Evolutionary conservation across 257 asterid genomes (phyloP), one percentile per base, ranked within the genome.

Genomic region (Petunia axillaris): DNA sequence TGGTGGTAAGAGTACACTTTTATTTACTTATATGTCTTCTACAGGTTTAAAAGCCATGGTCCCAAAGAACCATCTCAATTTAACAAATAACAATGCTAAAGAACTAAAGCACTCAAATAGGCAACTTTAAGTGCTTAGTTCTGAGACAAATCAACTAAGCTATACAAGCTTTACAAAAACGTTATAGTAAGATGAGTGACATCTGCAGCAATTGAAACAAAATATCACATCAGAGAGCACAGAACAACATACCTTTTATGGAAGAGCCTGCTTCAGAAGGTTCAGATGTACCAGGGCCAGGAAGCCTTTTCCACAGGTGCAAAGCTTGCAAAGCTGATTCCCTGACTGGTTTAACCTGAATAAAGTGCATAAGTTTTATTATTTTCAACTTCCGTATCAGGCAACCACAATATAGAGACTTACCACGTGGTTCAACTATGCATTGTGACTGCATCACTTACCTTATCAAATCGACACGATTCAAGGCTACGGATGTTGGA

Each of bases 391-490:
- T 59, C 74, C 50, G 67, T 84, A 36, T 50, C 43, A 73, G 78
- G 36, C 78, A 50, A 85, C 82, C 75, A 75, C 10, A 9, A 73
- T 46, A 65, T 48, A 55, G 85, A 85, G 78, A 79, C 71, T 70
- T 76, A 39, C 7, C 67, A 68, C 83, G 67, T 41, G 59, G 58
- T 25, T 58, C 65, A 62, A 60, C 74, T 71, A 50, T 60, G 83
- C 59, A 80, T 78, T 58, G 58, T 40, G 16, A 80, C 54, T 73
- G 77, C 53, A 59, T 64, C 75, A 37, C 83, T 48, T 71, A 93
- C 98, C 99, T 95, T 95, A 85, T 95, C 99, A 40, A 93, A 95
- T 70, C 97, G 98, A 79, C 98, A 95, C 48, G 97, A 87, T 88
- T 93, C 99, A n/a, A 95, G 96, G 85, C 89, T 83, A 60, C 91